These are phyloP conservation scores for Orbilia blumenaviensis DNA, from an alignment of 2,329 filamentous ascomycete species.

Conservation along the genomic window DNA sequence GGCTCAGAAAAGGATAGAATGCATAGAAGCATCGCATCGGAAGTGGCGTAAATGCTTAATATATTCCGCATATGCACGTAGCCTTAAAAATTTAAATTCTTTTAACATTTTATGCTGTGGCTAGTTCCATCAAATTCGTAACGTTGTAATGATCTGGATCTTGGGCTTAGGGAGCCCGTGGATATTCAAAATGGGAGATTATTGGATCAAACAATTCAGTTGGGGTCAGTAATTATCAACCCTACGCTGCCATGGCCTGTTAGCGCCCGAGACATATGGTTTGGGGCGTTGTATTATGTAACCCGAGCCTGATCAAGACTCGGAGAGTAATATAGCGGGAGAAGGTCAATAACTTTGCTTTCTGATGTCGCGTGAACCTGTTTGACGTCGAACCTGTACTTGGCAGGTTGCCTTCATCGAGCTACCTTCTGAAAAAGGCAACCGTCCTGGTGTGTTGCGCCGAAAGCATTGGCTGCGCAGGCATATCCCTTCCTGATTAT, in stretches of 20 bases:
- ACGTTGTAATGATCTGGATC: too few relatives aligned
- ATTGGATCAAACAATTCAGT: too few relatives aligned
- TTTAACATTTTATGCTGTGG: too few relatives aligned
- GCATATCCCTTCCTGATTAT: constrained; percentile 9
- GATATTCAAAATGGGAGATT: too few relatives aligned
- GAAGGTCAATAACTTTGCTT: not conserved
- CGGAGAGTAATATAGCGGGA: not conserved
- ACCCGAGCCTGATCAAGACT: not conserved
- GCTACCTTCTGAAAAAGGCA: constrained; percentile 29
- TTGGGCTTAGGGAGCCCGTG: too few relatives aligned
- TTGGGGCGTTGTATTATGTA: not conserved
- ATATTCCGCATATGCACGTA: not conserved
- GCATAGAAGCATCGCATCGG: constrained; percentile 2
- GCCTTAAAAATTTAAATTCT: not conserved
- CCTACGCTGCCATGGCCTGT: too few relatives aligned
- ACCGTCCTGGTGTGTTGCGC: constrained; percentile 19
- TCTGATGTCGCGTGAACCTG: constrained; percentile 7
- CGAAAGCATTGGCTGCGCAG: constrained; percentile 3
- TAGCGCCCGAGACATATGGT: too few relatives aligned
- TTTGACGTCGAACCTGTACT: constrained; percentile 9
- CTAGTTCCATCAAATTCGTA: too few relatives aligned
- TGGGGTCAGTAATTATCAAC: not conserved
- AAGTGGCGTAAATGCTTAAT: not conserved
- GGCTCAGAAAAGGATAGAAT: constrained; percentile 2
- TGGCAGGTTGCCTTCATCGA: constrained; percentile 35